phyloP scores from a whole-genome alignment of 1,284 basidiomycete genomes.

The Moesziomyces sp. region DNA sequence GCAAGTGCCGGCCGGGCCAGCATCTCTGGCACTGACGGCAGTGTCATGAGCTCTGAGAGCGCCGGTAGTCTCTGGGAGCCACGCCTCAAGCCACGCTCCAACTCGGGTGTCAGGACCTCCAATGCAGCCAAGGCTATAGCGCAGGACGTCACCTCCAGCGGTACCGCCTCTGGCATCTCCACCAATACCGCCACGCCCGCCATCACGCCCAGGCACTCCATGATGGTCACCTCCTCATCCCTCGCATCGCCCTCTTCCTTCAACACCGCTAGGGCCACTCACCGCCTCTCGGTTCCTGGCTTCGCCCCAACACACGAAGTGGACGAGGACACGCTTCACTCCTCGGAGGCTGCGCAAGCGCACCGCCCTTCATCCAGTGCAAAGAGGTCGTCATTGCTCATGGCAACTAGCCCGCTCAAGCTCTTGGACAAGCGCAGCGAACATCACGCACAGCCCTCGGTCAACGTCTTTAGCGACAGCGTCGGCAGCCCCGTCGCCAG shows the following conservation, averaged over 20 bases:
- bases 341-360: conserved; percentile 7
- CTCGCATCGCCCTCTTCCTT: conserved; percentile 13
- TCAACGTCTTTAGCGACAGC: conserved; percentile 48
- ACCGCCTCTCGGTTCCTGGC: conserved; percentile 32
- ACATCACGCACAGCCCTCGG: conserved; percentile 47
- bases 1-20: conserved; percentile 41
- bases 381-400: conserved; percentile 25
- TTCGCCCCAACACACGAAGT: conserved; percentile 32
- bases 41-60: conserved; percentile 42
- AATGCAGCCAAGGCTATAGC: conserved; percentile 4
- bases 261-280: conserved; percentile 10
- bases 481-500: conserved; percentile 41
- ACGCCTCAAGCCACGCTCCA: conserved; percentile 29
- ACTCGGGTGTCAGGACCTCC: conserved; percentile 16
- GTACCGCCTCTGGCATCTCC: conserved; percentile 25
- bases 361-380: conserved; percentile 16
- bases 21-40: conserved; percentile 50
- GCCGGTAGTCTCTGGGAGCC: conserved; percentile 52
- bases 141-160: background rate
- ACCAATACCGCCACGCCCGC: conserved; percentile 51
- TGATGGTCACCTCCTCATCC: conserved; percentile 15
- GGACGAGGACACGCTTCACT: conserved; percentile 15
- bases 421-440: conserved; percentile 49
- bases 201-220: conserved; percentile 42
- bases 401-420: conserved; percentile 47